Percentiles rank a stretch among this genome's conserved stretches.
Evolutionary conservation across 345 rosid genomes (phyloP).

Genomic region (Gynandropsis gynandra): DNA sequence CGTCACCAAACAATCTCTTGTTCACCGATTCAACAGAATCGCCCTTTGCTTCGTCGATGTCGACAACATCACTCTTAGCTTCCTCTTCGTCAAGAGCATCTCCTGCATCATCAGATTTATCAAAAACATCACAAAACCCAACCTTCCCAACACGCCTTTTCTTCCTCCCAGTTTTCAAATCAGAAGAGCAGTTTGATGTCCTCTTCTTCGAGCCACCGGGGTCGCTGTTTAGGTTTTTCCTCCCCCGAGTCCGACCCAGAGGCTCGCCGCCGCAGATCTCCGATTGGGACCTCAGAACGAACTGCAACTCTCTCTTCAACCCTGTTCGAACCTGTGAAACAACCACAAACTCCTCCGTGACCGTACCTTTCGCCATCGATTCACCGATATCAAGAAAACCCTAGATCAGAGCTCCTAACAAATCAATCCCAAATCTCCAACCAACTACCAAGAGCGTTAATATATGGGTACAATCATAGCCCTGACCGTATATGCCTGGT

Average conservation of each 20-base stretch:
- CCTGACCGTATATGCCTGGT: neutral
- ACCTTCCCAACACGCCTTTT: conserved; percentile 24
- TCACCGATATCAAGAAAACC: neutral
- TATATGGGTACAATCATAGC: neutral
- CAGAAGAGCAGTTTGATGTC: conserved; percentile 25
- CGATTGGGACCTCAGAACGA: conserved; percentile 64
- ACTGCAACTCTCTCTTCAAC: conserved; percentile 77
- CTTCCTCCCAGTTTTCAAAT: conserved; percentile 14
- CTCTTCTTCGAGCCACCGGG: conserved; percentile 14
- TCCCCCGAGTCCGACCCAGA: conserved; percentile 68
- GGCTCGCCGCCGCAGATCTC: conserved; percentile 65
- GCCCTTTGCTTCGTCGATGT: conserved; percentile 43
- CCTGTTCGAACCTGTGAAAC: conserved; percentile 63
- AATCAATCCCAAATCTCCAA: conserved; percentile 10
- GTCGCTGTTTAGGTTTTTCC: conserved; percentile 21
- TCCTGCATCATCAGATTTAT: conserved; percentile 24
- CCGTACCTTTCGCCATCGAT: conserved; percentile 53
- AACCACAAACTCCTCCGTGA: conserved; percentile 42
- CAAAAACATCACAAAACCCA: conserved; percentile 7
- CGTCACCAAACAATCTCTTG: conserved; percentile 7
- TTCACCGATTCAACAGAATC: conserved; percentile 8
- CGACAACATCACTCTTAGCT: conserved; percentile 66
- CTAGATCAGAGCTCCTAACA: neutral
- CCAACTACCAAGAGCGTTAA: conserved; percentile 16
- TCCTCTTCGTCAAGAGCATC: conserved; percentile 47